Conservation (phyloP, 495 filamentous ascomycete genomes). For the Margaritispora aquatica region DNA sequence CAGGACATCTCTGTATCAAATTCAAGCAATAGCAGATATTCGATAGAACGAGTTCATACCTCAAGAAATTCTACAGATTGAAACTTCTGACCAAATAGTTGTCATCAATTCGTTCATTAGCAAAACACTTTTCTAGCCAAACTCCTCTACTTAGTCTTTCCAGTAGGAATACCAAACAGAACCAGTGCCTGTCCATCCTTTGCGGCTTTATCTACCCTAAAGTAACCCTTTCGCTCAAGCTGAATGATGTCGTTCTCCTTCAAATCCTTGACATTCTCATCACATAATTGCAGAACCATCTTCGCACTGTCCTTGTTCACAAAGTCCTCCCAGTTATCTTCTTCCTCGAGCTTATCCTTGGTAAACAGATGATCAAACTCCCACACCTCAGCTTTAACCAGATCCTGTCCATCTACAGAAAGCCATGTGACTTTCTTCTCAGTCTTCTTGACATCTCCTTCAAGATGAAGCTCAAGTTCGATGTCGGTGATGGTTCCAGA, state of each 20-base stretch:
- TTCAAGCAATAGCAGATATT: too few species aligned
- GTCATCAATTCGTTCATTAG: not conserved
- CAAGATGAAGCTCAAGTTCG: constrained; percentile 67
- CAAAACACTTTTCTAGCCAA: not conserved
- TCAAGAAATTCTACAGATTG: too few species aligned
- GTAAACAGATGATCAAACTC: constrained; percentile 79
- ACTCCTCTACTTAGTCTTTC: constrained; percentile 39
- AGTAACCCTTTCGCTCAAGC: constrained; percentile 81
- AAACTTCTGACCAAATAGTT: too few species aligned
- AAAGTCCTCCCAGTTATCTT: constrained; percentile 66
- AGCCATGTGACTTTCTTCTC: constrained; percentile 84
- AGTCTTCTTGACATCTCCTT: constrained; percentile 80
- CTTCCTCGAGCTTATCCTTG: constrained; percentile 70
- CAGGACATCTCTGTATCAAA: too few species aligned
- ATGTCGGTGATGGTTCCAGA: constrained; percentile 50
- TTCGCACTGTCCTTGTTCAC: constrained; percentile 63
- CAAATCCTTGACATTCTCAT: constrained; percentile 64
- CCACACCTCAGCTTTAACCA: constrained; percentile 63
- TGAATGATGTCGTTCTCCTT: constrained; percentile 71
- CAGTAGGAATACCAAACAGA: constrained; percentile 66
- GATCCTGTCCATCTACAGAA: constrained; percentile 51
- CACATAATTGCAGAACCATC: constrained; percentile 57
- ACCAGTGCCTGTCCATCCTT: constrained; percentile 46
- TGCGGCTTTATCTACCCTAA: constrained; percentile 50
- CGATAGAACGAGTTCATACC: too few species aligned